phyloP scores from a whole-genome alignment of 192 early-diverging fungal species.

The Lobosporangium transversale region DNA sequence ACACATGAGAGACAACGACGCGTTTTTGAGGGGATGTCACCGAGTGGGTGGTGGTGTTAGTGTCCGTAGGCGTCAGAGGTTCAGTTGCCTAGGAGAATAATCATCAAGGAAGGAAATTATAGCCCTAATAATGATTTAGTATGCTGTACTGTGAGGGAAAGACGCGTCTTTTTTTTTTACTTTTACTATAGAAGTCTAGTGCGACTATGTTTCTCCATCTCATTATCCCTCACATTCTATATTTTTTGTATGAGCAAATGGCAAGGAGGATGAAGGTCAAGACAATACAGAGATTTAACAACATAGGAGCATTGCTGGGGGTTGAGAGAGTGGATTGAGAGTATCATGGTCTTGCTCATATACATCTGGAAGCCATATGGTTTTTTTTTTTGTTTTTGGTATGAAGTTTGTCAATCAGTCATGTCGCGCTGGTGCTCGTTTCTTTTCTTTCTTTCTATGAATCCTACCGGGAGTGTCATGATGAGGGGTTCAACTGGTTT shows the following conservation, averaged over 20 bases:
- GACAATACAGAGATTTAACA: neutral
- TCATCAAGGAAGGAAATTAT: too few species aligned
- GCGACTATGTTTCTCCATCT: constrained; percentile 6
- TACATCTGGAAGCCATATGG: constrained; percentile 22
- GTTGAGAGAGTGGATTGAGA: neutral
- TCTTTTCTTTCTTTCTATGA: neutral
- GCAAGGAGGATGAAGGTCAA: neutral
- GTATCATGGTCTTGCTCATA: constrained; percentile 16
- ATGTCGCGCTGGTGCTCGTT: neutral
- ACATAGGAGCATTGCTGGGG: constrained; percentile 1
- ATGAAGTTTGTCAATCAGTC: too few species aligned
- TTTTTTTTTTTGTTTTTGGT: constrained; percentile 11
- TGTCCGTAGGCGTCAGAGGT: constrained; percentile 26
- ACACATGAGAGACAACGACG: neutral
- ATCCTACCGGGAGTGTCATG: constrained; percentile 40
- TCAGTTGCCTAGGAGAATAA: constrained; percentile 30
- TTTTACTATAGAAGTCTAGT: constrained; percentile 15
- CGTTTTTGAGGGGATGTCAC: constrained; percentile 17
- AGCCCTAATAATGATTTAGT: too few species aligned
- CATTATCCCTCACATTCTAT: neutral
- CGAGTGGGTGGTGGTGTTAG: constrained; percentile 11
- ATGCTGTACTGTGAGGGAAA: too few species aligned
- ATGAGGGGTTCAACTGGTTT: constrained; percentile 5
- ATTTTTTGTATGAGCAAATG: constrained; percentile 34
- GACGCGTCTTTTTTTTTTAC: constrained; percentile 1